phyloP scores from a whole-genome alignment of 768 basidiomycete genomes.

The Megacollybia marginata region DNA sequence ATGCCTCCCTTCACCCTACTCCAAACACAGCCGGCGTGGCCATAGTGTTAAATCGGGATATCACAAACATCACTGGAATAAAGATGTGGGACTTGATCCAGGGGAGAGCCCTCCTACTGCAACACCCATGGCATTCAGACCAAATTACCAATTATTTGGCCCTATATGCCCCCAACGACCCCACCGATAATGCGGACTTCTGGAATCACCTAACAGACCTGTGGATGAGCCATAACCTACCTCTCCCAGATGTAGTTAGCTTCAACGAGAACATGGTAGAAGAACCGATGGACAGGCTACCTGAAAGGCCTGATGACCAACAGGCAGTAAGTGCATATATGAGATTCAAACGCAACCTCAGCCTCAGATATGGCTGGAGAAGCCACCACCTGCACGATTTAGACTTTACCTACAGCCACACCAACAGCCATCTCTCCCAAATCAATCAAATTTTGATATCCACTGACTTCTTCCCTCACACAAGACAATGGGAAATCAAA shows the following conservation, averaged over 20 bases:
- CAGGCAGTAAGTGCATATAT: not conserved
- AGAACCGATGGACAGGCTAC: no score
- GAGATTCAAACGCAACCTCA: constrained; percentile 1
- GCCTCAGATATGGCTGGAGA: not conserved
- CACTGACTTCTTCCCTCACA: no score
- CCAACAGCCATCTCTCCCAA: no score
- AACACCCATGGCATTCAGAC: constrained; percentile 3
- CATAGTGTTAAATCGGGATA: constrained; percentile 9
- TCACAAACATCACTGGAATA: constrained; percentile 2
- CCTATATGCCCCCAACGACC: constrained; percentile 12
- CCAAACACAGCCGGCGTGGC: constrained; percentile 8
- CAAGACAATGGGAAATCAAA: no score
- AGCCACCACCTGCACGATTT: not conserved
- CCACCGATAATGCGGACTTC: not conserved
- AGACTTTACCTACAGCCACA: no score
- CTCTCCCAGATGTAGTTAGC: not conserved
- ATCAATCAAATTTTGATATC: no score
- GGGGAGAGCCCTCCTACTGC: constrained; percentile 3
- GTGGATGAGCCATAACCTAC: not conserved
- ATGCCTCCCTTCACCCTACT: not conserved
- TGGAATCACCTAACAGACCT: constrained; percentile 4
- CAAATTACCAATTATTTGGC: constrained; percentile 3
- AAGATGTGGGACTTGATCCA: not conserved
- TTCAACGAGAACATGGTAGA: constrained; percentile 3
- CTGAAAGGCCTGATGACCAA: not conserved